These are phyloP conservation scores for Naganishia albida DNA, from an alignment of 1,284 basidiomycete genomes.

Conservation along the genomic window DNA sequence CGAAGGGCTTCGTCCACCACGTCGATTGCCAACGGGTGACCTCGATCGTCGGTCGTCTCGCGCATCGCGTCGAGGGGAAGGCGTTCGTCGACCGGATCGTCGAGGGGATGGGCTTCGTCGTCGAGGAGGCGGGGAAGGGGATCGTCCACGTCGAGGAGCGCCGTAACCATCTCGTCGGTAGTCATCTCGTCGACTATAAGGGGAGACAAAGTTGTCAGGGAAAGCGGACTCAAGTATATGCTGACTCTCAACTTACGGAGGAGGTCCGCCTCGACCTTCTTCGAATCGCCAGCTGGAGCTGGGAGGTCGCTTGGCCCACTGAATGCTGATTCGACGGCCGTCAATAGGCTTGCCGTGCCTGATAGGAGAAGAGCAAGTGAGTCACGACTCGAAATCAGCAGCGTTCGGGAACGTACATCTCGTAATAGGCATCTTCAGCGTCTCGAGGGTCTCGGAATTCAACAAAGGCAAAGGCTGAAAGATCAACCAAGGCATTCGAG, in stretches of 20 bases:
- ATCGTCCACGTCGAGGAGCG: constrained; percentile 3
- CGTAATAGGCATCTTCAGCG: constrained; percentile 85
- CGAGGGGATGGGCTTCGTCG: constrained; percentile 13
- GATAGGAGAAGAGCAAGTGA: constrained; percentile 17
- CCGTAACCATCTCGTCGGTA: constrained; percentile 12
- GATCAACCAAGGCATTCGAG: constrained; percentile 10
- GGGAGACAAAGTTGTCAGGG: background rate
- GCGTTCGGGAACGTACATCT: constrained; percentile 65
- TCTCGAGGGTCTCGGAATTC: constrained; percentile 80
- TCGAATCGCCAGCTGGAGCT: constrained; percentile 30
- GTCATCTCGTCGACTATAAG: constrained; percentile 11
- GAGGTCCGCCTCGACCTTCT: constrained; percentile 11
- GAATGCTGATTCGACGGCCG: constrained; percentile 73
- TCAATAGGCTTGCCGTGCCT: constrained; percentile 85
- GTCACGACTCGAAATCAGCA: background rate
- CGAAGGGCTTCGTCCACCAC: constrained; percentile 22
- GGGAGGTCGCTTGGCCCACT: constrained; percentile 68
- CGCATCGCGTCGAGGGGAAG: constrained; percentile 12
- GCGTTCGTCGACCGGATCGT: background rate
- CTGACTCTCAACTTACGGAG: constrained; percentile 12
- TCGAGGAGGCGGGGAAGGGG: constrained; percentile 8
- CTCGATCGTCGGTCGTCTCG: constrained; percentile 25
- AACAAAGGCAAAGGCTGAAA: constrained; percentile 81
- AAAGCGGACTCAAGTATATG: background rate
- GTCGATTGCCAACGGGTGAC: constrained; percentile 23